A percentile compares a stretch with the other conserved stretches of the same genome.
Conservation (phyloP, 805 yeast species). For the Suhomyces canberraensis region DNA sequence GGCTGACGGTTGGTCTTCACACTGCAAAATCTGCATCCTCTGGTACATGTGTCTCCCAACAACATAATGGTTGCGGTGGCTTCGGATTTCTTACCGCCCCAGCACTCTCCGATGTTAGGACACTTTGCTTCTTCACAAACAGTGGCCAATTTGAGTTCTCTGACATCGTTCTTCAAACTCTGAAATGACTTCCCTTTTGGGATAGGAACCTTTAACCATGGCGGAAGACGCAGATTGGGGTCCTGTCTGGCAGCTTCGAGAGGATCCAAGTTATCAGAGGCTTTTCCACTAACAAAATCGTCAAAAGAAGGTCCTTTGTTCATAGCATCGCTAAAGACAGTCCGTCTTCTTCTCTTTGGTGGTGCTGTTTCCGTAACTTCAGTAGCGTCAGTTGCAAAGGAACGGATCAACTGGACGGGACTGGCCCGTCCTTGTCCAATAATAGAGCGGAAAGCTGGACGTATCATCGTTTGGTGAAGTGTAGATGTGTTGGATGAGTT, state of each 20-base stretch:
- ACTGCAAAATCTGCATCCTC: slow-evolving; percentile 98
- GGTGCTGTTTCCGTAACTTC: background rate
- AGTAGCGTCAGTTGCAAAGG: slow-evolving; percentile 10
- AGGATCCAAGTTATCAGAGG: slow-evolving; percentile 72
- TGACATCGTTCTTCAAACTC: slow-evolving; percentile 77
- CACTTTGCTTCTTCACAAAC: slow-evolving; percentile 99
- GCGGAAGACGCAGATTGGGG: slow-evolving; percentile 72
- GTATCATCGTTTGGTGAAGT: too few species aligned
- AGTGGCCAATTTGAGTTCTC: slow-evolving; percentile 85
- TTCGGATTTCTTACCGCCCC: slow-evolving; percentile 95
- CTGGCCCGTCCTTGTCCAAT: too few species aligned
- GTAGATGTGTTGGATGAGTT: too few species aligned
- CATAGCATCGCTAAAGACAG: slow-evolving; percentile 62
- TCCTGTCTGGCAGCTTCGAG: slow-evolving; percentile 69
- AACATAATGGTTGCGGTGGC: slow-evolving; percentile 98
- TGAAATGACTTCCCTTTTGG: slow-evolving; percentile 91
- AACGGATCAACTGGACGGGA: too few species aligned
- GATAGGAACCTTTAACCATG: slow-evolving; percentile 93
- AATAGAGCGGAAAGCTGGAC: too few species aligned
- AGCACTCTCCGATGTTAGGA: slow-evolving; percentile 99
- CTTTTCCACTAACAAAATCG: slow-evolving; percentile 83
- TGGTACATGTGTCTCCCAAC: slow-evolving; percentile 96
- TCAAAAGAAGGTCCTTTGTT: slow-evolving; percentile 90
- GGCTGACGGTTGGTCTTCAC: slow-evolving; percentile 92
- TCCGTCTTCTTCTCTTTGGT: slow-evolving; percentile 33